A percentile compares a stretch with the other conserved stretches of the same genome.
These are phyloP conservation scores for Hyaloscypha finlandica DNA, from an alignment of 495 filamentous ascomycete genomes.

Conservation along the genomic window DNA sequence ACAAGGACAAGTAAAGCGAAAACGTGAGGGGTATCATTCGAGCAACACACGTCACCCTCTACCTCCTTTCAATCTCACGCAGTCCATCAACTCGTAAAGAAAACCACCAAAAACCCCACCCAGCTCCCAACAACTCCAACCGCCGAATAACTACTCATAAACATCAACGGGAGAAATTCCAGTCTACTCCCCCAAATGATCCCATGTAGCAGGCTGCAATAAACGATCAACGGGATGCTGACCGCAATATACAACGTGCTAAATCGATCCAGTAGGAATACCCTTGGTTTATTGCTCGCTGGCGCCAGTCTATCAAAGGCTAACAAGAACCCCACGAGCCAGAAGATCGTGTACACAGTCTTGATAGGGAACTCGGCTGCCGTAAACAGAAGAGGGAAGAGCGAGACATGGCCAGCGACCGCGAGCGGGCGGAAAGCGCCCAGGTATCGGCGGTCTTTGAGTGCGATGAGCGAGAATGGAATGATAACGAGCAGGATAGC, in stretches of 20 bases:
- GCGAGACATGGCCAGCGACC: constrained; percentile 90
- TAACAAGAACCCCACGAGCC: constrained; percentile 83
- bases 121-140: constrained; percentile 96
- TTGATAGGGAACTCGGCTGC: constrained; percentile 91
- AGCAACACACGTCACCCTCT: no score
- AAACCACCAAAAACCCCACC: constrained; percentile 93
- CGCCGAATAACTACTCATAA: constrained; percentile 93
- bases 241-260: constrained; percentile 84
- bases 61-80: no score
- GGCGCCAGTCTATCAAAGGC: constrained; percentile 87
- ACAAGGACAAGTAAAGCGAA: neutral
- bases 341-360: constrained; percentile 88
- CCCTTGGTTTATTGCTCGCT: constrained; percentile 67
- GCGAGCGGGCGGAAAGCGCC: constrained; percentile 90
- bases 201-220: constrained; percentile 82
- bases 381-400: constrained; percentile 94
- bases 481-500: constrained; percentile 93
- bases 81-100: constrained; percentile 58
- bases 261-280: constrained; percentile 89
- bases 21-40: constrained; percentile 16
- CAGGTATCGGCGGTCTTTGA: constrained; percentile 88
- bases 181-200: constrained; percentile 79
- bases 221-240: constrained; percentile 85
- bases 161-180: constrained; percentile 95
- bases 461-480: constrained; percentile 90